phyloP scores from a whole-genome alignment of 2,329 filamentous ascomycete species.

The Dactylella cylindrospora region DNA sequence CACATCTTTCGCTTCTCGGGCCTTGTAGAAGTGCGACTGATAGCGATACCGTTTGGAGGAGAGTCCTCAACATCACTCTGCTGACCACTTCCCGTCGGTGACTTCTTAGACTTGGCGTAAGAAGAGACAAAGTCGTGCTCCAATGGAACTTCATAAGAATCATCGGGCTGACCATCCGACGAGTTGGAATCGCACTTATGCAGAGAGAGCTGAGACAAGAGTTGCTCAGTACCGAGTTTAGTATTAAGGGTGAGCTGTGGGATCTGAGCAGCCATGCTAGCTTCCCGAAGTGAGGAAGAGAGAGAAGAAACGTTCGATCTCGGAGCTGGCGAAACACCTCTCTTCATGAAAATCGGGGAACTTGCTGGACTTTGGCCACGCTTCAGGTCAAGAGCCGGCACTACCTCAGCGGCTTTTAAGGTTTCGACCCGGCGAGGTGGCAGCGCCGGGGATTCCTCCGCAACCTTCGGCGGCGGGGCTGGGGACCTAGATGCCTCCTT shows the following conservation, averaged over 20 bases:
- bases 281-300: constrained; percentile 32
- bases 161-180: constrained; percentile 20
- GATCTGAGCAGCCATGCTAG: constrained; percentile 39
- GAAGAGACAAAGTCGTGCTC: constrained; percentile 39
- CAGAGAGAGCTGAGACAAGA: constrained; percentile 35
- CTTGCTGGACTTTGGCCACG: constrained; percentile 6
- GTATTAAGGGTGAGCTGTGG: constrained; percentile 41
- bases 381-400: constrained; percentile 27
- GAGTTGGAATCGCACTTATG: constrained; percentile 34
- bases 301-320: constrained; percentile 39
- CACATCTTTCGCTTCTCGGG: constrained; percentile 75
- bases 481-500: constrained; percentile 20
- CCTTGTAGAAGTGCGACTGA: constrained; percentile 7
- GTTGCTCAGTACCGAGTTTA: constrained; percentile 31
- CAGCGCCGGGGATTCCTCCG: constrained; percentile 25
- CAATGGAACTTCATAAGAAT: constrained; percentile 34
- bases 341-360: constrained; percentile 39
- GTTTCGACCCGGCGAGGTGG: constrained; percentile 27
- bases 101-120: constrained; percentile 37
- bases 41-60: constrained; percentile 24
- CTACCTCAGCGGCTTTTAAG: constrained; percentile 23
- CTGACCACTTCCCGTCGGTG: constrained; percentile 28
- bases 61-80: constrained; percentile 31
- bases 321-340: constrained; percentile 34
- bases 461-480: constrained; percentile 20